Evolutionary conservation across 208 protist genomes (phyloP).

Genomic region (Wallacemonas sp.): DNA sequence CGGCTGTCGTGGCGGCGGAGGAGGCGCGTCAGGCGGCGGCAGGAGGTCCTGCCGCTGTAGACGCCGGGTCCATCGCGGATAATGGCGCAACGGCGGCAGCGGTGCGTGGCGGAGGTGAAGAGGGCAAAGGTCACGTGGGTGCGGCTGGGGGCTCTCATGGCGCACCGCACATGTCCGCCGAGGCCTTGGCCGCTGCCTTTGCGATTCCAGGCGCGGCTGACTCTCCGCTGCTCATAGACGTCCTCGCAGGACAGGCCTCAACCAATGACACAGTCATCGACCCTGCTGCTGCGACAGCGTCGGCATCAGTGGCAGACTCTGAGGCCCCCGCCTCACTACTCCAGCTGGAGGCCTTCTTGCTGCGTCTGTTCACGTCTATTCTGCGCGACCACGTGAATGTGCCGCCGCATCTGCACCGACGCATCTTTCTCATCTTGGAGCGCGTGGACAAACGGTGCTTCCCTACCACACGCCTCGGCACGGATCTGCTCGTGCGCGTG

Average conservation of each 20-base stretch:
- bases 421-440: constrained; percentile 65
- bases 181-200: constrained; percentile 1
- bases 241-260: background rate
- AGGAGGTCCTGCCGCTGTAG: background rate
- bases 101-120: background rate
- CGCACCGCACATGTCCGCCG: background rate
- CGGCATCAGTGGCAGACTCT: background rate
- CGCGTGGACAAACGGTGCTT: constrained; percentile 56
- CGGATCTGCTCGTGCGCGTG: constrained; percentile 54
- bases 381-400: constrained; percentile 52
- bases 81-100: background rate
- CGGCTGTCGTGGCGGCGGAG: background rate
- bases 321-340: constrained; percentile 29
- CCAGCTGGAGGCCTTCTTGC: constrained; percentile 68
- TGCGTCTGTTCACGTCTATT: constrained; percentile 44
- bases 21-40: background rate
- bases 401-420: constrained; percentile 59
- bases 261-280: background rate
- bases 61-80: background rate
- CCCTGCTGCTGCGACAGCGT: background rate
- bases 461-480: constrained; percentile 47
- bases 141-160: too few species aligned
- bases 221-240: background rate
- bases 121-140: background rate
- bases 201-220: background rate